Conservation (phyloP, 1,284 basidiomycete species). For the Pseudozyma sp. region DNA sequence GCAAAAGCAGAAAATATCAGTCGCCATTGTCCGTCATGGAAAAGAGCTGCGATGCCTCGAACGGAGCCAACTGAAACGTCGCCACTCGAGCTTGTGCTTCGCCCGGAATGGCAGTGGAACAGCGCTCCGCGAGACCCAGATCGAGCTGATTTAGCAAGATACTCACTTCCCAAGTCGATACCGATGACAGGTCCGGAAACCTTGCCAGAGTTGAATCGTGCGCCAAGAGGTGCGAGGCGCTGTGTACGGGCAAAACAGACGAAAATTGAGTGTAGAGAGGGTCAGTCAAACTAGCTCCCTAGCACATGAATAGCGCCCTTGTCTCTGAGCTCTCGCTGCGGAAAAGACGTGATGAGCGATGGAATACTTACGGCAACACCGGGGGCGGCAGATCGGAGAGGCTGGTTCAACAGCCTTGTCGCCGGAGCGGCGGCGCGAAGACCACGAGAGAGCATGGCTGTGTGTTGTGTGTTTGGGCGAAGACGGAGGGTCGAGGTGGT, state of each 20-base stretch:
- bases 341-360: neutral
- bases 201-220: slow-evolving; percentile 60
- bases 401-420: slow-evolving; percentile 58
- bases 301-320: neutral
- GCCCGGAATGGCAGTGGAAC: too few relatives aligned
- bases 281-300: slow-evolving; percentile 18
- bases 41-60: neutral
- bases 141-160: neutral
- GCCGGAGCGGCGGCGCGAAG: slow-evolving; percentile 57
- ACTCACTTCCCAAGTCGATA: slow-evolving; percentile 67
- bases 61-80: neutral
- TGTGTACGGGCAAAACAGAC: slow-evolving; percentile 1
- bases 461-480: slow-evolving; percentile 11
- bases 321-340: neutral
- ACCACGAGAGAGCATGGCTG: slow-evolving; percentile 55
- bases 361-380: slow-evolving; percentile 53
- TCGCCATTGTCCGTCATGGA: neutral
- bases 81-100: slow-evolving; percentile 1
- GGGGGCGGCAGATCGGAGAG: slow-evolving; percentile 55
- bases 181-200: slow-evolving; percentile 66
- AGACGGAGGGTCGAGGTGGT: slow-evolving; percentile 2
- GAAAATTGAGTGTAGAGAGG: too few relatives aligned
- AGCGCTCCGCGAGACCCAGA: too few relatives aligned
- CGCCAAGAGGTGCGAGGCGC: slow-evolving; percentile 57
- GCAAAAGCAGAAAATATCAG: slow-evolving; percentile 10